Conservation (phyloP, 2,329 filamentous ascomycete species). For the Escovopsis sp. region DNA sequence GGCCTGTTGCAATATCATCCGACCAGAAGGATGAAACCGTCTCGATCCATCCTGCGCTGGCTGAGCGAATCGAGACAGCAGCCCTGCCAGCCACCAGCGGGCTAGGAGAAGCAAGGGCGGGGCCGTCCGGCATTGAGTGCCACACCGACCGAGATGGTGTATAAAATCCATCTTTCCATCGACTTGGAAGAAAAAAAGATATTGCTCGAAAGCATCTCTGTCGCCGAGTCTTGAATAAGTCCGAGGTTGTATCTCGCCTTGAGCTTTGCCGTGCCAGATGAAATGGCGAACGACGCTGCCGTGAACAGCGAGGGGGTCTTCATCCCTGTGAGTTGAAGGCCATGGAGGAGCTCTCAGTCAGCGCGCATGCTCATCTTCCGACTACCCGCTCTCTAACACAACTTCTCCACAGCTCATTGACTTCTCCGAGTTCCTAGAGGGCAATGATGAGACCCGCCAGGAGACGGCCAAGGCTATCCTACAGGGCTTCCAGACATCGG, state of each 20-base stretch:
- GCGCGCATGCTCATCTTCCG: background rate
- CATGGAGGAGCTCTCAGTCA: background rate
- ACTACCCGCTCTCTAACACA: background rate
- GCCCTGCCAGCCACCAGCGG: background rate
- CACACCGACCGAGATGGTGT: background rate
- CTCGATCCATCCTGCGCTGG: no score
- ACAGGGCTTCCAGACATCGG: conserved; percentile 67
- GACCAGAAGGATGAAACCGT: no score
- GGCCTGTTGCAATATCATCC: no score
- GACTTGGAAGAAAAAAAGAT: background rate
- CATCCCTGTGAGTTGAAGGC: conserved; percentile 32
- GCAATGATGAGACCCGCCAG: conserved; percentile 43
- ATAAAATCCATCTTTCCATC: background rate
- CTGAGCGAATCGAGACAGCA: background rate
- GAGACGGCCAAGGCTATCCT: conserved; percentile 59
- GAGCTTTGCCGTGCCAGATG: background rate
- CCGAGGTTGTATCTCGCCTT: no score
- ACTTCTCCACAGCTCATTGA: conserved; percentile 25
- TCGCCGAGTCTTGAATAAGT: background rate
- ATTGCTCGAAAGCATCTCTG: background rate
- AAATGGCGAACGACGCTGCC: conserved; percentile 24
- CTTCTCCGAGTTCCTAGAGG: conserved; percentile 58
- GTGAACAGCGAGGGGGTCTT: conserved; percentile 37
- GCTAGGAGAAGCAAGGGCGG: background rate
- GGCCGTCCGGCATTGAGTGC: background rate